Conservation (phyloP, 129 eudicot genomes). For the Flaveria robusta region DNA sequence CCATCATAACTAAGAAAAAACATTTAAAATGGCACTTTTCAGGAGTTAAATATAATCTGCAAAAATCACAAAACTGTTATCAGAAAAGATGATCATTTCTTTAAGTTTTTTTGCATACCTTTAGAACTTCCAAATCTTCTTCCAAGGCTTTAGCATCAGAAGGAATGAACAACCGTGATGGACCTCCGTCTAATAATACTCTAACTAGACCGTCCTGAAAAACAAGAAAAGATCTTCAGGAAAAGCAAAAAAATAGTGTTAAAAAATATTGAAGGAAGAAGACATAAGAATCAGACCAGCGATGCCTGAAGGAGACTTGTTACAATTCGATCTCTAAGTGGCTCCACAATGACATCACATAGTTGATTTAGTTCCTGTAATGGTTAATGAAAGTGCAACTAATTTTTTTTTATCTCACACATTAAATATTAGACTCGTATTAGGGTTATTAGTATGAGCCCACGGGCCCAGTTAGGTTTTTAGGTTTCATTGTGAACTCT, state of each 20-base stretch:
- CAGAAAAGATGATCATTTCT: conserved; percentile 5
- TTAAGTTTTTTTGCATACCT: conserved; percentile 46
- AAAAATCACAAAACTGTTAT: not conserved
- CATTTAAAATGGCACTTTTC: not conserved
- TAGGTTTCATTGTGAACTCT: too few relatives aligned
- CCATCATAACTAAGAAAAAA: conserved; percentile 4
- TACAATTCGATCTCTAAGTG: conserved; percentile 90
- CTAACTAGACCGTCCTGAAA: conserved; percentile 87
- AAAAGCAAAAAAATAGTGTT: not conserved
- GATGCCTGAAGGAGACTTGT: conserved; percentile 96
- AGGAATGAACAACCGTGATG: conserved; percentile 69
- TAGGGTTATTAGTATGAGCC: too few relatives aligned
- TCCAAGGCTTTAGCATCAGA: conserved; percentile 81
- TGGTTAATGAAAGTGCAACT: conserved; percentile 10
- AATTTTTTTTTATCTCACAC: not conserved
- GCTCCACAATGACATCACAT: conserved; percentile 87
- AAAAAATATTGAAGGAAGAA: not conserved
- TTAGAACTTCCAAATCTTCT: conserved; percentile 89
- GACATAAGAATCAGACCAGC: conserved; percentile 52
- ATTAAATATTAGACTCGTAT: too few relatives aligned
- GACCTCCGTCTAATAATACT: conserved; percentile 92
- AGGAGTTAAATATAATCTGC: not conserved
- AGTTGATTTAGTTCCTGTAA: conserved; percentile 83
- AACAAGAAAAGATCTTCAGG: not conserved
- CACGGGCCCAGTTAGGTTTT: too few relatives aligned